Evolutionary conservation across 2,329 filamentous ascomycete genomes (phyloP).

Genomic region (Pseudomassariella vexata): DNA sequence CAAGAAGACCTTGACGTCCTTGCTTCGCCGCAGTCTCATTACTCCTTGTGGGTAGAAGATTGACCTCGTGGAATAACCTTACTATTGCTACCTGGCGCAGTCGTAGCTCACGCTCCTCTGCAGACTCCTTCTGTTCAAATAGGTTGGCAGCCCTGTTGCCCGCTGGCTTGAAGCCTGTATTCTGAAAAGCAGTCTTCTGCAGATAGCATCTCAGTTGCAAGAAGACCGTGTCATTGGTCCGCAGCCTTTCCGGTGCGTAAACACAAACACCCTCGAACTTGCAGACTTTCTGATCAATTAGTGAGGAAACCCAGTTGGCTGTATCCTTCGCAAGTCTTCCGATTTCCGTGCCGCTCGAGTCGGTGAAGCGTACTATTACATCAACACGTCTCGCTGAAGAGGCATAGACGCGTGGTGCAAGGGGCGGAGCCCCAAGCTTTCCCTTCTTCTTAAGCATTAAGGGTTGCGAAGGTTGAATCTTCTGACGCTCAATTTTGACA

Average conservation of each 20-base stretch:
- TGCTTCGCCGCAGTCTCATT: slow-evolving; percentile 71
- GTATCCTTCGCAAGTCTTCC: slow-evolving; percentile 82
- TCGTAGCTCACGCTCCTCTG: slow-evolving; percentile 77
- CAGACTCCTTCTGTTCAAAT: slow-evolving; percentile 80
- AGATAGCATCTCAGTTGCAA: slow-evolving; percentile 78
- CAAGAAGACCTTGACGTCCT: slow-evolving; percentile 75
- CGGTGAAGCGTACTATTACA: slow-evolving; percentile 88
- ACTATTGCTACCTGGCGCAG: slow-evolving; percentile 83
- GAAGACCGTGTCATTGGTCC: slow-evolving; percentile 92
- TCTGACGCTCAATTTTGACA: slow-evolving; percentile 84
- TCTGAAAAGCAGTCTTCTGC: slow-evolving; percentile 67
- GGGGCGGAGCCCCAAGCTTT: slow-evolving; percentile 29
- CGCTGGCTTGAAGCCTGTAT: slow-evolving; percentile 53
- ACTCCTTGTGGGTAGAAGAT: slow-evolving; percentile 67
- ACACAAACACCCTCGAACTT: slow-evolving; percentile 83
- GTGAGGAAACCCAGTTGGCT: slow-evolving; percentile 84
- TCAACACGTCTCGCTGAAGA: slow-evolving; percentile 66
- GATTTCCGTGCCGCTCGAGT: slow-evolving; percentile 70
- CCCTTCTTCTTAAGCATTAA: no score
- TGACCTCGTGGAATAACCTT: slow-evolving; percentile 83
- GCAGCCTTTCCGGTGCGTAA: slow-evolving; percentile 76
- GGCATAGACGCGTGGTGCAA: slow-evolving; percentile 31
- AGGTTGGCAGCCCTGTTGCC: slow-evolving; percentile 67
- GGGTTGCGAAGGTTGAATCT: slow-evolving; percentile 54
- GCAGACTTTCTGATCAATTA: slow-evolving; percentile 88